Conservation (phyloP, 345 rosid species). For the Brassica rapa region DNA sequence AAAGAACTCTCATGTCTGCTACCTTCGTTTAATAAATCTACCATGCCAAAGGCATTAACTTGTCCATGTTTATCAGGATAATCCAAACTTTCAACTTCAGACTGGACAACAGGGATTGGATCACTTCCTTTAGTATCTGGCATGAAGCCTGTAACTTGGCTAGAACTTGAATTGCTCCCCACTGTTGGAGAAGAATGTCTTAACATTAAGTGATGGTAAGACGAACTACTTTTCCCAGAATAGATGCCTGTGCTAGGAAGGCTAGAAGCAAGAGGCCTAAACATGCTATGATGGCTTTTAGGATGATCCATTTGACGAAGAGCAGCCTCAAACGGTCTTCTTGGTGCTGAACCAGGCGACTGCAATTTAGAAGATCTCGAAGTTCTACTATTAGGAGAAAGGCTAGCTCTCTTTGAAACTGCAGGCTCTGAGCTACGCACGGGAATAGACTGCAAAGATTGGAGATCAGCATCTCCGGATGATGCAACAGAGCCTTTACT, state of each 20-base stretch:
- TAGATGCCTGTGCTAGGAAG: slow-evolving; percentile 88
- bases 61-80: slow-evolving; percentile 57
- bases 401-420: slow-evolving; percentile 55
- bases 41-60: slow-evolving; percentile 59
- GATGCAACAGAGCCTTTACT: slow-evolving; percentile 92
- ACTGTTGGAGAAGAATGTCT: slow-evolving; percentile 71
- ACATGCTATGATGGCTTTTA: slow-evolving; percentile 94
- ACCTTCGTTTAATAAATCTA: slow-evolving; percentile 47
- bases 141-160: slow-evolving; percentile 54
- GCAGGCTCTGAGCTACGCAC: slow-evolving; percentile 54
- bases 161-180: slow-evolving; percentile 67
- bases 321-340: slow-evolving; percentile 71
- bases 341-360: slow-evolving; percentile 84
- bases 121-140: slow-evolving; percentile 61
- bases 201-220: slow-evolving; percentile 59
- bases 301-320: slow-evolving; percentile 86
- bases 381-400: slow-evolving; percentile 64
- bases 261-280: slow-evolving; percentile 96
- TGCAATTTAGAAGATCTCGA: slow-evolving; percentile 58
- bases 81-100: slow-evolving; percentile 46
- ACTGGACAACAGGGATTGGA: slow-evolving; percentile 46
- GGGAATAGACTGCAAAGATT: slow-evolving; percentile 64
- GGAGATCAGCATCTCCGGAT: slow-evolving; percentile 87
- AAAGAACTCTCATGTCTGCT: slow-evolving; percentile 43
- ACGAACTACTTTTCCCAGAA: slow-evolving; percentile 64